phyloP scores from a whole-genome alignment of 208 protist genomes.

The Trypanosoma avium region DNA sequence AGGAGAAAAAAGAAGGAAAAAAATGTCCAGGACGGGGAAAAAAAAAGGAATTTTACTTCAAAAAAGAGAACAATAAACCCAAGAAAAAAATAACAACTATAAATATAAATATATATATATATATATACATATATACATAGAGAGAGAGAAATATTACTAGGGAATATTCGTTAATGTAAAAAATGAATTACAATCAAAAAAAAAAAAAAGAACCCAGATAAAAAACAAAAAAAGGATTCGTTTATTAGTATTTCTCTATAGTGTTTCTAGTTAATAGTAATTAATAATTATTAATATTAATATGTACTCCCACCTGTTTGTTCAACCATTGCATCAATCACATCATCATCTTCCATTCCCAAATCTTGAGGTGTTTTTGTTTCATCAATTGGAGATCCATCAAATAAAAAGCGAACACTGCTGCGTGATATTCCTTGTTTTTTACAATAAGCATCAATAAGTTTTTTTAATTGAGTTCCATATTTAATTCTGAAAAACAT shows the following conservation, averaged over 20 bases:
- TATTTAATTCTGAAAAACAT: conserved; percentile 97
- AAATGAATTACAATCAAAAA: no score
- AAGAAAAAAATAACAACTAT: no score
- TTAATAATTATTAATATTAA: no score
- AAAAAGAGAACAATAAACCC: no score
- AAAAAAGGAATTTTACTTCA: conserved; percentile 5
- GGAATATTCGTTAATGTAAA: no score
- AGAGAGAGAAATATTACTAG: no score
- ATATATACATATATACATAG: no score
- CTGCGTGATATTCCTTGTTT: conserved; percentile 90
- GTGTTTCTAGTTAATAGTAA: no score
- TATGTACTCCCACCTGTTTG: conserved; percentile 65
- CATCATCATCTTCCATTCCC: conserved; percentile 94
- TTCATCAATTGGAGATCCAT: conserved; percentile 91
- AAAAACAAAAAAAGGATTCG: no score
- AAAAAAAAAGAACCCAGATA: no score
- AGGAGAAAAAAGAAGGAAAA: conserved; percentile 21
- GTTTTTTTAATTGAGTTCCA: conserved; percentile 93
- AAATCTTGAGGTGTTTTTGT: conserved; percentile 93
- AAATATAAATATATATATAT: no score
- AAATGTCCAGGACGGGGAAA: not conserved
- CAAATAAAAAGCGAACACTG: conserved; percentile 96
- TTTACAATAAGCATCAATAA: conserved; percentile 97
- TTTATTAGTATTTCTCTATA: no score
- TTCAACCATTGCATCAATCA: conserved; percentile 95